Conservation (phyloP, 805 yeast species). For the Zygosaccharomyces rouxii region DNA sequence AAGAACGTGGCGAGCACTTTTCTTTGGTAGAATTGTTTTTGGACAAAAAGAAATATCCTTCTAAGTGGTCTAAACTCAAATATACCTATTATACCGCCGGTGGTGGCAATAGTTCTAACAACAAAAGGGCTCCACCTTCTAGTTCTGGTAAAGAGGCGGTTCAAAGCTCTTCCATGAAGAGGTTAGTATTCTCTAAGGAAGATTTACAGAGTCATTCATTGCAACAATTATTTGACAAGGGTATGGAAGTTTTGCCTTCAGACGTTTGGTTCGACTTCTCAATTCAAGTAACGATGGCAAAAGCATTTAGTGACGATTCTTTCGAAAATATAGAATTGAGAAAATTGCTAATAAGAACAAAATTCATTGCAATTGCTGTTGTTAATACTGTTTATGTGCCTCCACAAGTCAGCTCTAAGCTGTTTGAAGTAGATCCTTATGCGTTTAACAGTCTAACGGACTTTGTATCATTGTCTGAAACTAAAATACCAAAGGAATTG, state of each 20-base stretch:
- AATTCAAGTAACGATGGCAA: slow-evolving; percentile 58
- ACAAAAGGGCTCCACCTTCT: slow-evolving; percentile 1
- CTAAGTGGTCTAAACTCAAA: slow-evolving; percentile 52
- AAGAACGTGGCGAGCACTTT: slow-evolving; percentile 37
- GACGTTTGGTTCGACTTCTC: slow-evolving; percentile 63
- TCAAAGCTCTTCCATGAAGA: slow-evolving; percentile 37
- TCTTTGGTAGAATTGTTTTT: slow-evolving; percentile 46
- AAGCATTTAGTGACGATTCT: slow-evolving; percentile 61
- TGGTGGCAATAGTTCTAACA: background rate
- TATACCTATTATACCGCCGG: slow-evolving; percentile 47
- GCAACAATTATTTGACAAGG: slow-evolving; percentile 63
- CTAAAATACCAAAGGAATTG: slow-evolving; percentile 48
- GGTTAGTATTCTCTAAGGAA: slow-evolving; percentile 50
- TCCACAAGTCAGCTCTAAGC: slow-evolving; percentile 54
- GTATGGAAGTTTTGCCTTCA: slow-evolving; percentile 52
- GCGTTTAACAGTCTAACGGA: slow-evolving; percentile 66
- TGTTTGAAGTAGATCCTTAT: slow-evolving; percentile 71
- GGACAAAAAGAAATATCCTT: slow-evolving; percentile 44
- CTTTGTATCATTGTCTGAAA: slow-evolving; percentile 60
- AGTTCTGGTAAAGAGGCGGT: slow-evolving; percentile 32
- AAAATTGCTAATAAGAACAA: slow-evolving; percentile 54
- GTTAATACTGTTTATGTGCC: slow-evolving; percentile 54
- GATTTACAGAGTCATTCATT: slow-evolving; percentile 50
- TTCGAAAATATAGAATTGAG: slow-evolving; percentile 53
- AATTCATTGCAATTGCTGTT: slow-evolving; percentile 64